Conservation (phyloP, 345 rosid genomes). For the Pistacia integerrima region DNA sequence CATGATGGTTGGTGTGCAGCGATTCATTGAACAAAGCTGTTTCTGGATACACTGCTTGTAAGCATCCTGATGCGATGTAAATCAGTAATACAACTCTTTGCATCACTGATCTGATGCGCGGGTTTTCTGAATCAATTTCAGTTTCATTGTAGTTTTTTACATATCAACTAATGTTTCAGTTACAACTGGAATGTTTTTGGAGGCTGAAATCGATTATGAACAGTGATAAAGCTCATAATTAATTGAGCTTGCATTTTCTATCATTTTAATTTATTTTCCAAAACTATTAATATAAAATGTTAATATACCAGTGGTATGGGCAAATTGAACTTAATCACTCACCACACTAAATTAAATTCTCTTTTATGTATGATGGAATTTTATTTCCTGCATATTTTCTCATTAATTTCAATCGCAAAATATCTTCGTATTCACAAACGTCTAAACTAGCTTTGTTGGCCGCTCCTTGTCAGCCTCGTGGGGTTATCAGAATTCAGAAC, state of each 20-base stretch:
- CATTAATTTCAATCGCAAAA: too few relatives aligned
- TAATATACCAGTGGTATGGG: too few relatives aligned
- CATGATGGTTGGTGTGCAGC: conserved; percentile 5
- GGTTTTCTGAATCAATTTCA: conserved; percentile 1
- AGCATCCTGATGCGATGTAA: conserved; percentile 2
- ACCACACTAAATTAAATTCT: too few relatives aligned
- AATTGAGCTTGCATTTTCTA: neutral
- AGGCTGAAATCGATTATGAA: neutral
- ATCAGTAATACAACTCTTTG: neutral
- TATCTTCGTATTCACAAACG: too few relatives aligned
- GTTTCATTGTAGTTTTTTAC: neutral
- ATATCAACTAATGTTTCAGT: neutral
- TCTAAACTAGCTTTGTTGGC: too few relatives aligned
- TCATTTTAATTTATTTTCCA: neutral
- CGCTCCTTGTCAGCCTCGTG: too few relatives aligned
- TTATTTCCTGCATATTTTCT: too few relatives aligned
- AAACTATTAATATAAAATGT: too few relatives aligned
- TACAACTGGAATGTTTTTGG: neutral
- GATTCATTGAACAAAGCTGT: conserved; percentile 7
- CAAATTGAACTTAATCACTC: too few relatives aligned
- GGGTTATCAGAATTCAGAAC: too few relatives aligned
- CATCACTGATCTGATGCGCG: conserved; percentile 1
- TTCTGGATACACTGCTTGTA: neutral
- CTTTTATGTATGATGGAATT: too few relatives aligned
- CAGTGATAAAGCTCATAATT: neutral